Evolutionary conservation across 768 basidiomycete genomes (phyloP), one percentile per base, ranked within the genome.

Genomic region (Suillus subluteus): DNA sequence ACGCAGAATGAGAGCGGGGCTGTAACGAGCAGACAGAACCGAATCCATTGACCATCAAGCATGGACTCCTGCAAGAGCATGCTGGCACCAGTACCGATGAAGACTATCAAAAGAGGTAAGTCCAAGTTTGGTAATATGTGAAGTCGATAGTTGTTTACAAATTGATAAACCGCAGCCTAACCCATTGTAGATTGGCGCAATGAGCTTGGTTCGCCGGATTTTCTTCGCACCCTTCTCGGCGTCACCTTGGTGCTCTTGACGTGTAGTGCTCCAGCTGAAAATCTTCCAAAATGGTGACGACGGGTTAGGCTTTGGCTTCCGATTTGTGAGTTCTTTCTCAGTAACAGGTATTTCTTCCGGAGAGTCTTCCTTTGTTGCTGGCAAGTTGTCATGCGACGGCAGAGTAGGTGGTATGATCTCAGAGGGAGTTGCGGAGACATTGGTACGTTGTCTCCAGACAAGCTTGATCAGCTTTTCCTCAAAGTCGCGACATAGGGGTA

Each of bases 401-500:
- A 81, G 81, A 12, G 80, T 81, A 4, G 85, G 83, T 48, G 85
- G 83, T 21, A 83, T 78, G 40, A 76, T 75, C 73, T 62, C 77
- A 55, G 79, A 75, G 11, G 84, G 84, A 7, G 80, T 72, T 9
- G 75, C 70, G 21, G 77, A 79, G 66, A 74, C 61, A 12, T 69
- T 75, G 62, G 78, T 70, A 43, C 87, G 82, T 30, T 81, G 77
- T 58, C 83, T 78, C 93, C 94, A 94, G 63, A 96, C 90, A 71
- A 91, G 88, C 72, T 88, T 87, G 81, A 95, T 92, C 74, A 95
- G 82, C 69, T 88, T 89, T 32, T 87, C 84, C 69, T 93, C 89
- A 71, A 94, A 92, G 73, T 92, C 91, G 16, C 79, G 76, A 74
- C 84, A 88, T n/a, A 89, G 74, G 0, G 90, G 89, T 62, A 96